Conservation (phyloP, 2,329 filamentous ascomycete genomes). For the Fusarium algeriense region DNA sequence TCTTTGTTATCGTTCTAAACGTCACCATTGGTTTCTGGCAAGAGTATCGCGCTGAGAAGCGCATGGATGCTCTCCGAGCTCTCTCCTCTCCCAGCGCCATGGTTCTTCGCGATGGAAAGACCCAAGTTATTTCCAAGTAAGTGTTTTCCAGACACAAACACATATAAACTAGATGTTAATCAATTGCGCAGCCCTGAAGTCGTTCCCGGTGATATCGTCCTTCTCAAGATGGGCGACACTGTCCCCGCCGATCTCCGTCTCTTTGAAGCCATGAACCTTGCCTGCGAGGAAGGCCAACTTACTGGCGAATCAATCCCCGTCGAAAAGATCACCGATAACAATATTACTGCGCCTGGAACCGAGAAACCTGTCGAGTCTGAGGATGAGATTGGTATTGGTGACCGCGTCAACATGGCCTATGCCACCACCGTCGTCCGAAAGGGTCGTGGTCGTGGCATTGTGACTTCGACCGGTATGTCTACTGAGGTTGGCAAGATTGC, state of each 20-base stretch:
- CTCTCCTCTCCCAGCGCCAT: conserved; percentile 73
- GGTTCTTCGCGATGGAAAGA: conserved; percentile 70
- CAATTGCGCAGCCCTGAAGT: conserved; percentile 64
- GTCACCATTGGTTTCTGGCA: conserved; percentile 76
- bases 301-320: conserved; percentile 82
- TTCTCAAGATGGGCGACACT: conserved; percentile 78
- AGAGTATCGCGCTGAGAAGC: conserved; percentile 74
- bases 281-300: conserved; percentile 81
- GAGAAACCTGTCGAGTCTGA: conserved; percentile 60
- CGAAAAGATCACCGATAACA: conserved; percentile 70
- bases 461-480: conserved; percentile 77
- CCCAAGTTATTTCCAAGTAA: conserved; percentile 68
- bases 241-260: conserved; percentile 79
- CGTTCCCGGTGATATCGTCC: conserved; percentile 78
- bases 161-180: conserved; percentile 19
- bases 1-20: conserved; percentile 76
- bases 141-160: conserved; percentile 40
- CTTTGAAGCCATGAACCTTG: conserved; percentile 81
- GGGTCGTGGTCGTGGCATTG: conserved; percentile 78
- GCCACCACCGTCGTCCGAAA: conserved; percentile 80
- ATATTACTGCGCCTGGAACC: conserved; percentile 58
- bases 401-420: conserved; percentile 80
- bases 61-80: conserved; percentile 73
- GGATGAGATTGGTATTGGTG: conserved; percentile 73
- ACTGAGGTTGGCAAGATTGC: conserved; percentile 80